A percentile compares a stretch with the other conserved stretches of the same genome.
These are phyloP conservation scores for Pulveroboletus frians DNA, from an alignment of 768 basidiomycete genomes.

Conservation along the genomic window DNA sequence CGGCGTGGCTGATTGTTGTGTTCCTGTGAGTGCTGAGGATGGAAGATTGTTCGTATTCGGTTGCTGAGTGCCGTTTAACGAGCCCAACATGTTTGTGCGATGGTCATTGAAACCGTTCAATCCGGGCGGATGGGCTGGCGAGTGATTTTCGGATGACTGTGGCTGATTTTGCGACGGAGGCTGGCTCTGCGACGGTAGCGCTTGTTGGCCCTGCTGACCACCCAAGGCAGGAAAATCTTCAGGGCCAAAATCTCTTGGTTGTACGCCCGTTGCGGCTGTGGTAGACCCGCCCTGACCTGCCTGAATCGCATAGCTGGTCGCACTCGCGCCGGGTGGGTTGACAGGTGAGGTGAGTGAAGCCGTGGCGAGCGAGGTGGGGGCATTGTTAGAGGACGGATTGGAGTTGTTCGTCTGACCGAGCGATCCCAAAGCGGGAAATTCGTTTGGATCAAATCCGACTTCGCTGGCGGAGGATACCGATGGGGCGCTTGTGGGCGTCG, in stretches of 20 bases:
- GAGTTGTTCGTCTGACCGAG: constrained; percentile 45
- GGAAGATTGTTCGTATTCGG: constrained; percentile 12
- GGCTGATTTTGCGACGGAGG: constrained; percentile 28
- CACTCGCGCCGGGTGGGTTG: constrained; percentile 26
- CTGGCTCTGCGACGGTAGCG: constrained; percentile 23
- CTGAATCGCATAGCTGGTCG: constrained; percentile 79
- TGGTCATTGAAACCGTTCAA: constrained; percentile 60
- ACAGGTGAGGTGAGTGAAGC: constrained; percentile 21
- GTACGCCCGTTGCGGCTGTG: constrained; percentile 5
- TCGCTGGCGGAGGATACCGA: constrained; percentile 66
- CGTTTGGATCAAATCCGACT: constrained; percentile 78
- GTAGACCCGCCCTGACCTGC: constrained; percentile 50
- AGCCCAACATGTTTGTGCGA: constrained; percentile 54
- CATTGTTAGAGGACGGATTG: constrained; percentile 33
- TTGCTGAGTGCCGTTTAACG: constrained; percentile 33
- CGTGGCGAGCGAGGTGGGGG: constrained; percentile 21
- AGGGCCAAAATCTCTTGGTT: constrained; percentile 53
- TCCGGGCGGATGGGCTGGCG: constrained; percentile 62
- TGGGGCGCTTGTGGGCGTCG: constrained; percentile 42
- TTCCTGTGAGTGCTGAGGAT: constrained; percentile 34
- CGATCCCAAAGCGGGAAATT: constrained; percentile 80
- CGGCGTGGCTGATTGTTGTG: constrained; percentile 51
- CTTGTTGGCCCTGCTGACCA: constrained; percentile 44
- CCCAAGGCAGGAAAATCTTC: constrained; percentile 89
- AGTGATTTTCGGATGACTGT: constrained; percentile 30